Base-by-base conservation (phyloP, 2,329 filamentous ascomycete species). In the Aspergillus hiratsukae region DNA sequence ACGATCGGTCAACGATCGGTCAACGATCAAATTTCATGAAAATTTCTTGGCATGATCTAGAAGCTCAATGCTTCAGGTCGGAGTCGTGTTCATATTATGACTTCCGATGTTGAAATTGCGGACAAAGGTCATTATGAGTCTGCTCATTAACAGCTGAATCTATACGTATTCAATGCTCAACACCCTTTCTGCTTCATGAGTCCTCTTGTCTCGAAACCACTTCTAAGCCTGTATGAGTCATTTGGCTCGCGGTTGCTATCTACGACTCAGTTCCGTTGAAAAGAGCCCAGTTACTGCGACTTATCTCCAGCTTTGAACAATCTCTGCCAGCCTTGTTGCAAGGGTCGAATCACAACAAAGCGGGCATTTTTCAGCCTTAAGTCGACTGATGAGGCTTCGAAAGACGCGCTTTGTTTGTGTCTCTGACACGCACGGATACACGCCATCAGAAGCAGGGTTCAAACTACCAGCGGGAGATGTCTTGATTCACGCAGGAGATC, bases 401-500 rank as follows among this genome's bases (percentile, higher is more conserved):
- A 79, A 73, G 58, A 80, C 81, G 48, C 78, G 82, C 57, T 77
- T 85, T 48, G 80, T 85, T 29, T 84, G 82, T 69, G 75, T 85
- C 55, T 84, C 82, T 3, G 83, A 85, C 66, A 85, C 82, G 19
- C 81, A 85, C 64, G 80, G 78, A 56, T 77, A 80, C 54, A 75
- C 76, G 4, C 81, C 81, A 14, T 68, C 68, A 11, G 71, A 78
- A 58, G 77, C 73, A 49, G 73, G 70, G n/a, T 80, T 76, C 62
- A 80, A 77, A 58, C 71, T 84, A 11, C 82, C 83, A 4, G 70
- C 74, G 11, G 83, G 83, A 49, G 83, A 85, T 65, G 75, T 85
- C 14, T 71, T 86, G 41, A 81, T 85, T 46, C 83, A 85, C 63
- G 83, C 82, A 3, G 82, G 82, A 6, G 82, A 85, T 58, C 68